Conservation (phyloP, 2,329 filamentous ascomycete species). For the Aspergillus tubingensis region DNA sequence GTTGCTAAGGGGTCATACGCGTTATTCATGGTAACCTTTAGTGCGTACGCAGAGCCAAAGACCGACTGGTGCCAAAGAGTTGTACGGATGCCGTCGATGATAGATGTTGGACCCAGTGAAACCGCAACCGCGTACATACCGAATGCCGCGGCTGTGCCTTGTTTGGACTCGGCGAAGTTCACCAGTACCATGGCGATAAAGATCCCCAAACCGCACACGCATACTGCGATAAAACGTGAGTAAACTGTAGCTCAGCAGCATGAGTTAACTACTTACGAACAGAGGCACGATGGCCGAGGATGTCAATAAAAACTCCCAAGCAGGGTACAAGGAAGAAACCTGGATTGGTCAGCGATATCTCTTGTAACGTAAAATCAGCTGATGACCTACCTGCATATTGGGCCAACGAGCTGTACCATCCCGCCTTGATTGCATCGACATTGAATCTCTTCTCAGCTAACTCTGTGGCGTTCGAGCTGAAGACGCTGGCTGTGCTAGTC, state of each 20-base stretch:
- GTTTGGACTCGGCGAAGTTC: slow-evolving; percentile 52
- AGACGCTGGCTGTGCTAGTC: slow-evolving; percentile 58
- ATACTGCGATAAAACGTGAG: slow-evolving; percentile 34
- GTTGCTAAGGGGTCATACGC: slow-evolving; percentile 32
- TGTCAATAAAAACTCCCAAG: slow-evolving; percentile 59
- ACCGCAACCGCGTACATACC: slow-evolving; percentile 61
- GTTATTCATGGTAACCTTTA: slow-evolving; percentile 66
- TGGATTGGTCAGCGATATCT: slow-evolving; percentile 3
- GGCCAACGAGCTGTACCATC: slow-evolving; percentile 61
- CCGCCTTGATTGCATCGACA: slow-evolving; percentile 56
- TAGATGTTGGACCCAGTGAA: slow-evolving; percentile 58
- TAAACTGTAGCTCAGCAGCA: background rate
- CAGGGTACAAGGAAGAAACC: slow-evolving; percentile 61
- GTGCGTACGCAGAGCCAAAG: slow-evolving; percentile 61
- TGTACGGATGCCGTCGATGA: slow-evolving; percentile 63
- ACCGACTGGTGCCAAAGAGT: slow-evolving; percentile 62
- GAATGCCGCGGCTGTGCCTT: slow-evolving; percentile 61
- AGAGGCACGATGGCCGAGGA: slow-evolving; percentile 56
- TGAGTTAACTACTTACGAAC: slow-evolving; percentile 36
- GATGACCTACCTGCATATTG: slow-evolving; percentile 51
- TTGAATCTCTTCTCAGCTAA: slow-evolving; percentile 62
- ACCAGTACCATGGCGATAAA: slow-evolving; percentile 57
- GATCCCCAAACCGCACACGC: slow-evolving; percentile 53
- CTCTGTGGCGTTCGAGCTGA: slow-evolving; percentile 61
- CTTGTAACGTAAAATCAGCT: background rate